phyloP scores from a whole-genome alignment of 2,329 filamentous ascomycete species.

The Diaporthe eres region DNA sequence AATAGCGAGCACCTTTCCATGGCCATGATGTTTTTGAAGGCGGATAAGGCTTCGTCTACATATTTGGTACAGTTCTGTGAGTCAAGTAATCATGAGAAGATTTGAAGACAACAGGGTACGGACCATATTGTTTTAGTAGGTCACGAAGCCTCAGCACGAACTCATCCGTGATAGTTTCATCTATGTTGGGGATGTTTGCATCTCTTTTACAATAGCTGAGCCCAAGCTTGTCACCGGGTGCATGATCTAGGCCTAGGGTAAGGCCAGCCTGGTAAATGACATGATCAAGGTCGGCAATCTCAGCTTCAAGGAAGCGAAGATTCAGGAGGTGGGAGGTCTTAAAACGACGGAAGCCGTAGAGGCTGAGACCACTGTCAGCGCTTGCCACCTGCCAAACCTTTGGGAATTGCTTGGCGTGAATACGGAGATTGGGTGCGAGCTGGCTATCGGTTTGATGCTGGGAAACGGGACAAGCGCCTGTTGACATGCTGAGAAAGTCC shows the following conservation, averaged over 20 bases:
- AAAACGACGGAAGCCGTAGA: slow-evolving; percentile 49
- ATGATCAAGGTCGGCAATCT: slow-evolving; percentile 51
- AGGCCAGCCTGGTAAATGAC: slow-evolving; percentile 52
- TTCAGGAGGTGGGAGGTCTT: slow-evolving; percentile 52
- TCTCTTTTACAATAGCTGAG: slow-evolving; percentile 48
- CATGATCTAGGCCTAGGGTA: slow-evolving; percentile 44
- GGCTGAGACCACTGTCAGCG: slow-evolving; percentile 46
- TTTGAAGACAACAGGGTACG: not conserved
- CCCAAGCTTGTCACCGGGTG: slow-evolving; percentile 46
- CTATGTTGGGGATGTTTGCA: slow-evolving; percentile 28
- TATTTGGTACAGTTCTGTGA: not conserved
- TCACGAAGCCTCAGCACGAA: slow-evolving; percentile 38
- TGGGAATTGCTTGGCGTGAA: slow-evolving; percentile 48
- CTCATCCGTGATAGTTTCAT: slow-evolving; percentile 11
- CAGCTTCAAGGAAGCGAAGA: slow-evolving; percentile 51
- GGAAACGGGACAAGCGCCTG: not conserved
- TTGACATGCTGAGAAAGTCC: too few relatives aligned
- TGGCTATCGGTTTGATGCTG: too few relatives aligned
- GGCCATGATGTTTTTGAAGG: slow-evolving; percentile 46
- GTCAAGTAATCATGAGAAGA: not conserved
- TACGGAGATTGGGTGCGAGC: too few relatives aligned
- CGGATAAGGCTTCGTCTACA: slow-evolving; percentile 45
- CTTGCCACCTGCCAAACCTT: slow-evolving; percentile 45
- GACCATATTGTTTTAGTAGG: slow-evolving; percentile 44
- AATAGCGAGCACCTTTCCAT: slow-evolving; percentile 47